These are phyloP conservation scores for Dissophora ornata DNA, from an alignment of 192 early-diverging fungal species.

Conservation along the genomic window DNA sequence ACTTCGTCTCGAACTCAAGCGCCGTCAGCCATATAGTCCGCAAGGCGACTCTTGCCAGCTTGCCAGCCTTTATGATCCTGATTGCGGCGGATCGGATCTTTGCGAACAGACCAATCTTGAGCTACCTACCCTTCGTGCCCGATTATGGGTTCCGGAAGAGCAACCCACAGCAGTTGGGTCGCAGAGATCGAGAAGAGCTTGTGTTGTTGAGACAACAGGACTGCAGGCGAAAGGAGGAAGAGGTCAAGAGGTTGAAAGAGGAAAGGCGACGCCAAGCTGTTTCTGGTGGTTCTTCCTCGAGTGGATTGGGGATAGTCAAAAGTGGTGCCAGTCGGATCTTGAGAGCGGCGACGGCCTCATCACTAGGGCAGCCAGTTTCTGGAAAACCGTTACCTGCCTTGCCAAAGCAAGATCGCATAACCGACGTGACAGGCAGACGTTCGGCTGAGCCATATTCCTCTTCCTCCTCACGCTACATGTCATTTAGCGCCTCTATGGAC, in stretches of 20 bases:
- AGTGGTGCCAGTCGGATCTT: not conserved
- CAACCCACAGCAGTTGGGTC: constrained; percentile 12
- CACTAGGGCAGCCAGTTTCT: not conserved
- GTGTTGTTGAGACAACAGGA: constrained; percentile 1
- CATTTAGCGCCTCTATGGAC: not conserved
- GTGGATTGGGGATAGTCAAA: too few species aligned
- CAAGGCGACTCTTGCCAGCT: constrained; percentile 16
- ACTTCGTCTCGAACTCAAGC: constrained; percentile 1
- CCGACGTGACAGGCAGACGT: too few species aligned
- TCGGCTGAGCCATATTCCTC: too few species aligned
- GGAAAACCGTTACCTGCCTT: not conserved
- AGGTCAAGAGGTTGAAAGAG: not conserved
- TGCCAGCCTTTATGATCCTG: constrained; percentile 7
- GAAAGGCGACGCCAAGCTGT: not conserved
- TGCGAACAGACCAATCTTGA: constrained; percentile 21
- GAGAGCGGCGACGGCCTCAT: constrained; percentile 5
- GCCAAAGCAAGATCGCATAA: too few species aligned
- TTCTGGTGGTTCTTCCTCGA: not conserved
- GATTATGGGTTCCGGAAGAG: constrained; percentile 20
- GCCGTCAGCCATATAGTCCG: constrained; percentile 1
- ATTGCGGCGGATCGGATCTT: constrained; percentile 15
- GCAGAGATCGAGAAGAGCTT: constrained; percentile 22
- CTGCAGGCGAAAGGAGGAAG: not conserved
- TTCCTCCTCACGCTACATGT: not conserved
- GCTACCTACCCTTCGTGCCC: constrained; percentile 17